phyloP scores from a whole-genome alignment of 75 land plant species.

The Sequoiadendron giganteum region DNA sequence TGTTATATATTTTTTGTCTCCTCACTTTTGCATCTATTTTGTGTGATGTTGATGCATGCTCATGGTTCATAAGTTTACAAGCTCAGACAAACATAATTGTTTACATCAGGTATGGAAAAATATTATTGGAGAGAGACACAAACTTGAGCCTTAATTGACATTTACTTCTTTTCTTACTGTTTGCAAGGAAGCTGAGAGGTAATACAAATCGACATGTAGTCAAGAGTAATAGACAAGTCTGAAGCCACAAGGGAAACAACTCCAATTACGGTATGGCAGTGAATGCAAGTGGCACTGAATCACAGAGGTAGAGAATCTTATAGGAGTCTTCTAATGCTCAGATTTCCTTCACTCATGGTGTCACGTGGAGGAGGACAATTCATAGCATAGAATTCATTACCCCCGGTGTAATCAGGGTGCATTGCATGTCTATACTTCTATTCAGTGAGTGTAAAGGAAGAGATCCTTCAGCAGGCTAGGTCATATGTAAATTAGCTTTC shows the following conservation, averaged over 20 bases:
- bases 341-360: neutral
- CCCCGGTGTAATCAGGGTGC: neutral
- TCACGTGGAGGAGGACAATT: neutral
- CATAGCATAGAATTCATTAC: neutral
- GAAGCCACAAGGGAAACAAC: neutral
- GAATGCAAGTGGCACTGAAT: neutral
- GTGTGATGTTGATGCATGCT: neutral
- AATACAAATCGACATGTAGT: neutral
- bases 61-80: neutral
- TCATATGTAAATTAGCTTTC: neutral
- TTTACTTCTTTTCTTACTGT: neutral
- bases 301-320: neutral
- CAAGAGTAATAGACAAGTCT: neutral
- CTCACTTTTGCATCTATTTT: neutral
- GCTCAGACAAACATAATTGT: neutral
- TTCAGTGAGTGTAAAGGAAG: neutral
- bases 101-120: neutral
- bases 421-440: neutral
- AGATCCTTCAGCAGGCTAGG: neutral
- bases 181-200: neutral
- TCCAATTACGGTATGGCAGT: neutral
- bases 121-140: neutral
- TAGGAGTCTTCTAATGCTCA: neutral
- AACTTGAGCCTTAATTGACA: neutral
- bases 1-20: neutral